Evolutionary conservation across 2,329 filamentous ascomycete genomes (phyloP), one percentile per base, ranked within the genome.

Genomic region (Calonectria pteridis): DNA sequence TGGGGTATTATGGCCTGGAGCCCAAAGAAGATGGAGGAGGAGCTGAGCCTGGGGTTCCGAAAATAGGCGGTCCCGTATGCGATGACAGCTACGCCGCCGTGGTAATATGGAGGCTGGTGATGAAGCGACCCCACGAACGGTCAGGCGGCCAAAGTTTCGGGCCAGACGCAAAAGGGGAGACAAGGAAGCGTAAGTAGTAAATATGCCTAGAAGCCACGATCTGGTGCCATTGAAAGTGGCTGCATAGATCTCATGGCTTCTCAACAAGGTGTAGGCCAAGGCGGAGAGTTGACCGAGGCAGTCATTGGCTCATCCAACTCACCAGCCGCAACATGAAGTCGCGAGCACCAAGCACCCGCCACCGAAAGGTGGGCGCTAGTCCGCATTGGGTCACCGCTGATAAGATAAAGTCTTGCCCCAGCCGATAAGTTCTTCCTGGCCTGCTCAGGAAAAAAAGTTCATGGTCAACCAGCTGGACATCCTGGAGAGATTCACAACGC

Each of bases 391-490:
- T 75, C 50, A 63, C 37, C 31, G n/a, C 69, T 67, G 80, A 81
- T 80, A 80, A 80, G 78, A 80, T 78, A 80, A 72, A 26, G 55
- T 46, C 43, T n/a, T 46, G 43, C 59, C 26, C 40, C 63, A 51
- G 66, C 72, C 49, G 55, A 74, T 69, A 35, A 66, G 71, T 73
- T 63, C 58, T 68, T 69, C 53, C 72, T 62, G 58, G 55, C 53
- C 43, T 18, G n/a, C n/a, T n/a, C n/a, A n/a, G 50, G 58, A 76
- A 80, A 80, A 80, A 80, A 80, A 78, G 73, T 77, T 78, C 63
- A 66, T 28, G n/a, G 33, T 16, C 31, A 20, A 35, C n/a, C 20
- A n/a, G 29, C 7, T 35, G 7, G 9, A 11, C 20, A 5, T 13
- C n/a, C n/a, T 37, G 18, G 14, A 23, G 37, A 23, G 31, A 28